A percentile compares a stretch with the other conserved stretches of the same genome.
Evolutionary conservation across 2,329 filamentous ascomycete species (phyloP).

Genomic region (Xylaria sp.): DNA sequence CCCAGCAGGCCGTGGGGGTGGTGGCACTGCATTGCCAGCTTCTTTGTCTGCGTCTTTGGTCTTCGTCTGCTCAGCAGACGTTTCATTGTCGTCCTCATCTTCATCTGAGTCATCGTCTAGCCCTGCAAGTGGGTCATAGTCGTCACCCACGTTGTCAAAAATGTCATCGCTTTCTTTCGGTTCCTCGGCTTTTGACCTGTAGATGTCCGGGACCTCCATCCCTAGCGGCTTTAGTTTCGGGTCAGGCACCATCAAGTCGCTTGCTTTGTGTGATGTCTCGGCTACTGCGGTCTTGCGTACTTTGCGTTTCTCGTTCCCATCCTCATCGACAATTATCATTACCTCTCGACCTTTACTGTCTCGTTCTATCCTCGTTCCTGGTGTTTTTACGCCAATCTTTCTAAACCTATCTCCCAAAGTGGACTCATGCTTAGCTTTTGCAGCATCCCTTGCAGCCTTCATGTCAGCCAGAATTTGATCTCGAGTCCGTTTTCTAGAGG

Average conservation of each 20-base stretch:
- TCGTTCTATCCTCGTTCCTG: conserved; percentile 68
- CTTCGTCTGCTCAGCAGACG: conserved; percentile 41
- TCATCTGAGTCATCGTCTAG: conserved; percentile 59
- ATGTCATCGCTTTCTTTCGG: conserved; percentile 70
- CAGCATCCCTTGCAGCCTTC: conserved; percentile 70
- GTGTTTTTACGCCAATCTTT: conserved; percentile 68
- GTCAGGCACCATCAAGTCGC: conserved; percentile 62
- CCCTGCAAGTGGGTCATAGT: conserved; percentile 74
- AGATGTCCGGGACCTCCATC: conserved; percentile 73
- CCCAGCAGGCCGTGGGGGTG: conserved; percentile 56
- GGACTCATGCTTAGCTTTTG: conserved; percentile 64
- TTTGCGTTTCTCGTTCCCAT: conserved; percentile 74
- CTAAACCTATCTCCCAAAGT: conserved; percentile 70
- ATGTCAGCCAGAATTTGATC: conserved; percentile 75
- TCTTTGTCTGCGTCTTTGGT: conserved; percentile 41
- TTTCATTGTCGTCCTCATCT: conserved; percentile 50
- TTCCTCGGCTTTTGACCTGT: conserved; percentile 60
- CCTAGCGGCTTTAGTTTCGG: conserved; percentile 68
- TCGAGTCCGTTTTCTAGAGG: conserved; percentile 71
- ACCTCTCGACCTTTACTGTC: conserved; percentile 72
- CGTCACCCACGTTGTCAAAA: conserved; percentile 72
- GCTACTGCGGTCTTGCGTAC: conserved; percentile 61
- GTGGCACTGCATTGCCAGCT: conserved; percentile 55
- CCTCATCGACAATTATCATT: conserved; percentile 72
- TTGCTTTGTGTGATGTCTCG: conserved; percentile 52